Conservation (phyloP, 306 rosid genomes). For the Pyrus betulifolia region DNA sequence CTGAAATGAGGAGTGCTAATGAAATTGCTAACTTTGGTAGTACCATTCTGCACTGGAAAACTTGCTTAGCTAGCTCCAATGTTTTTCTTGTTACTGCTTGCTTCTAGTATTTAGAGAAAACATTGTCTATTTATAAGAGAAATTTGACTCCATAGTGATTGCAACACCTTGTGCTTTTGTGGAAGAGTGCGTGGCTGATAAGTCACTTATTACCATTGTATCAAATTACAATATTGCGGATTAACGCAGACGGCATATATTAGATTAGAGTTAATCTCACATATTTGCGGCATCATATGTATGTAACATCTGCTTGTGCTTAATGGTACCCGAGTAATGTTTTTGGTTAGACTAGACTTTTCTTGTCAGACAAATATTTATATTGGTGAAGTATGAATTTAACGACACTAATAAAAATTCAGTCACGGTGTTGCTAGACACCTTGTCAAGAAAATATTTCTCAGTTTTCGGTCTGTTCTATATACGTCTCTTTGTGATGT, state of each 20-base stretch:
- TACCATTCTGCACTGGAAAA: conserved; percentile 14
- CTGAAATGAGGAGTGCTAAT: conserved; percentile 9
- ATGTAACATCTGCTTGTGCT: neutral
- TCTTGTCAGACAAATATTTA: too few species aligned
- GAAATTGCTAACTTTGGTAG: conserved; percentile 5
- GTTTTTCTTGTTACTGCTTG: neutral
- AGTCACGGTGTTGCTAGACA: too few species aligned
- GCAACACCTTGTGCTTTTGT: neutral
- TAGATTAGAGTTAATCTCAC: neutral
- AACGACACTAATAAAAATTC: too few species aligned
- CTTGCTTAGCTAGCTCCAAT: neutral
- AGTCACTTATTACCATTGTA: neutral
- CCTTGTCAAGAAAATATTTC: too few species aligned
- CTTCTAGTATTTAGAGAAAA: conserved; percentile 3
- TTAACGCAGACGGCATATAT: neutral
- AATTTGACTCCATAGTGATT: neutral
- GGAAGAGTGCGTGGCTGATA: neutral
- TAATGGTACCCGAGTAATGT: neutral
- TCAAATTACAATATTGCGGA: neutral
- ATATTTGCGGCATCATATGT: neutral
- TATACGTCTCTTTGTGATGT: neutral
- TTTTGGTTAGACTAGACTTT: too few species aligned
- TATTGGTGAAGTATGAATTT: too few species aligned
- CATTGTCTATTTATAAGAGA: conserved; percentile 5
- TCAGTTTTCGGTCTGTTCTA: neutral